Base-by-base conservation (phyloP, 768 basidiomycete genomes). In the Collybia sordida region DNA sequence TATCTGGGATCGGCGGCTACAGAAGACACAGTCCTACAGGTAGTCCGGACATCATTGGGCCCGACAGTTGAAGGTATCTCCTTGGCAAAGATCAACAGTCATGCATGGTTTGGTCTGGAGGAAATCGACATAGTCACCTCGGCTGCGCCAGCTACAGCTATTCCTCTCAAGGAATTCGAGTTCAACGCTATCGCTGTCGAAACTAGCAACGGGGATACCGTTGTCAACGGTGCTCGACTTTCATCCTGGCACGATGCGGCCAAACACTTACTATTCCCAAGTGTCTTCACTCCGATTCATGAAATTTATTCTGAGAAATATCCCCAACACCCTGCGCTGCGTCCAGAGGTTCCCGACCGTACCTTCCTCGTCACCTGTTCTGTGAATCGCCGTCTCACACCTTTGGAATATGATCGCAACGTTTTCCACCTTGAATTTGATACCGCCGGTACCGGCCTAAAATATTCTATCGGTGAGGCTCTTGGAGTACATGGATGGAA, bases 381-480 rank as follows among this genome's bases (percentile, higher is more conserved):
- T 5, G 94, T 97, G 67, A 98, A 98, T 72, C 85, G 86, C 38
- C 90, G 97, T 25, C 82, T 99, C 42, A 98, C 97, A 1, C 97
- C 97, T 25, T 68, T 83, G 57, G 93, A 96, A 54, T 99, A 99
- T 71, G 90, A 98, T 68, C 91, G 97, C 58, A 98, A 99, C 69
- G 94, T 99, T 25, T 98, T 98, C 78, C 97, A 99, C 72, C 80
- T 99, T 58, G 97, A 98, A 73, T 95, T 99, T 64, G 85, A 94
- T 65, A 93, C 91, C 2, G 73, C 81, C 22, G 90, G 91, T 25
- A 99, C 97, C 19, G 94, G 94, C 7, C 79, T 99, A 54, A 93
- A 88, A 70, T 99, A 99, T 68, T 85, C 83, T 28, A 93, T 98
- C 49, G 97, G 97, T 49, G 97, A 98, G 70, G 97, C 97, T 11